Evolutionary conservation across 2,329 filamentous ascomycete genomes (phyloP).

Genomic region (Kalmusia sp.): DNA sequence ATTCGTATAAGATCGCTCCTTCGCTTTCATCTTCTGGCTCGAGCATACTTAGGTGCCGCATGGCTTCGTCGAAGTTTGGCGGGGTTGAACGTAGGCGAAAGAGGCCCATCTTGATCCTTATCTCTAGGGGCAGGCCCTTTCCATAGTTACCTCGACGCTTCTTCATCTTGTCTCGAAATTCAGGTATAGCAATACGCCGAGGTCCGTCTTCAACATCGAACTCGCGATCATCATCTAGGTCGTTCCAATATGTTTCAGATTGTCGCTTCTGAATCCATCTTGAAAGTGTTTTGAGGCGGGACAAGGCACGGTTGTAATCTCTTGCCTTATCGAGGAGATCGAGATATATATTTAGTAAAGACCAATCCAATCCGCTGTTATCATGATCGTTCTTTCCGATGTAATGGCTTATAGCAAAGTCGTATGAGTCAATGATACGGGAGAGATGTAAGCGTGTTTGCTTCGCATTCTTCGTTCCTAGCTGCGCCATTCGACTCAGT

Average conservation of each 20-base stretch:
- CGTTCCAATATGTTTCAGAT: conserved; percentile 79
- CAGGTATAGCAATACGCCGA: conserved; percentile 67
- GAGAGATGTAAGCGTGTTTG: conserved; percentile 53
- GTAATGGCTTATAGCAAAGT: conserved; percentile 60
- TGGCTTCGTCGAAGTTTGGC: conserved; percentile 70
- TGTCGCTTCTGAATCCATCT: conserved; percentile 83
- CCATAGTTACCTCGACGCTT: conserved; percentile 66
- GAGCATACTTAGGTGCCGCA: conserved; percentile 67
- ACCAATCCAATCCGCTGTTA: conserved; percentile 69
- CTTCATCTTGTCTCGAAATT: conserved; percentile 65
- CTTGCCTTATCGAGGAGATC: conserved; percentile 76
- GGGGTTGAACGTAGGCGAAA: conserved; percentile 78
- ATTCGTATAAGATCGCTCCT: conserved; percentile 65
- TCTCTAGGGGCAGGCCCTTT: conserved; percentile 75
- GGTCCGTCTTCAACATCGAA: conserved; percentile 79
- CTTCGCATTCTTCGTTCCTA: conserved; percentile 60
- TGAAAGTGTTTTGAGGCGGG: conserved; percentile 73
- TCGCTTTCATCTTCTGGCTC: conserved; percentile 65
- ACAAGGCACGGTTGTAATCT: conserved; percentile 70
- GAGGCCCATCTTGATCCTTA: conserved; percentile 83
- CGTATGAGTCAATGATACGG: conserved; percentile 59
- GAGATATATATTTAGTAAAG: conserved; percentile 83
- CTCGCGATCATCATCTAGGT: conserved; percentile 79
- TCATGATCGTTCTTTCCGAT: conserved; percentile 49
- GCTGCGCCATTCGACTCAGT: conserved; percentile 63